These are phyloP conservation scores for Sporothrix inflata DNA, from an alignment of 2,329 filamentous ascomycete species.

Conservation along the genomic window DNA sequence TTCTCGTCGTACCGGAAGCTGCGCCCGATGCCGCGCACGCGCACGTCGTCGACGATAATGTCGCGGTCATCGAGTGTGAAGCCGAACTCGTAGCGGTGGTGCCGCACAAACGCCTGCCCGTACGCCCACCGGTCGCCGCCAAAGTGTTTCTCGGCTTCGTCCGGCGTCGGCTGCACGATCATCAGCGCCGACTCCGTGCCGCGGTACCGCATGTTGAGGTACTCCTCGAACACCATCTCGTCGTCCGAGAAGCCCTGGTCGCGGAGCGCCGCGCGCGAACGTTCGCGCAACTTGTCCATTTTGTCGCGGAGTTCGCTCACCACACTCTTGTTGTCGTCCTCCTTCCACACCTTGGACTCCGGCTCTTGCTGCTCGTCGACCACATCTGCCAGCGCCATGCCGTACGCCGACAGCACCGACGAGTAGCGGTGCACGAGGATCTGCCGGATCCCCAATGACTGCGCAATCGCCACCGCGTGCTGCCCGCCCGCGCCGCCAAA, in stretches of 20 bases:
- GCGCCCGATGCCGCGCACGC: conserved; percentile 82
- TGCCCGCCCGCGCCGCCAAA: conserved; percentile 93
- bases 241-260: conserved; percentile 78
- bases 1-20: conserved; percentile 79
- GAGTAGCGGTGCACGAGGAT: conserved; percentile 87
- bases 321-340: conserved; percentile 48
- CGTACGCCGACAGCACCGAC: conserved; percentile 86
- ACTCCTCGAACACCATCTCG: conserved; percentile 84
- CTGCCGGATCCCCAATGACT: conserved; percentile 80
- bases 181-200: conserved; percentile 91
- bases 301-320: conserved; percentile 68
- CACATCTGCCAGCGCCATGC: conserved; percentile 90
- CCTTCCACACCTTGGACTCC: conserved; percentile 61
- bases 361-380: conserved; percentile 89
- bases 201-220: conserved; percentile 90
- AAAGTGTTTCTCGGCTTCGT: conserved; percentile 63
- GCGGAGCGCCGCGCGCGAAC: conserved; percentile 66
- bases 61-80: conserved; percentile 84
- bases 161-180: conserved; percentile 73
- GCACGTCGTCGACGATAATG: conserved; percentile 73
- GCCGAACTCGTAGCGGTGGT: conserved; percentile 91
- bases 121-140: conserved; percentile 77
- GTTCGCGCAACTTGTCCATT: conserved; percentile 78
- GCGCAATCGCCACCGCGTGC: conserved; percentile 88
- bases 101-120: conserved; percentile 79